Percentiles rank a stretch among this genome's conserved stretches.
Conservation (phyloP, 2,329 filamentous ascomycete species). For the Aureobasidium melanogenum region DNA sequence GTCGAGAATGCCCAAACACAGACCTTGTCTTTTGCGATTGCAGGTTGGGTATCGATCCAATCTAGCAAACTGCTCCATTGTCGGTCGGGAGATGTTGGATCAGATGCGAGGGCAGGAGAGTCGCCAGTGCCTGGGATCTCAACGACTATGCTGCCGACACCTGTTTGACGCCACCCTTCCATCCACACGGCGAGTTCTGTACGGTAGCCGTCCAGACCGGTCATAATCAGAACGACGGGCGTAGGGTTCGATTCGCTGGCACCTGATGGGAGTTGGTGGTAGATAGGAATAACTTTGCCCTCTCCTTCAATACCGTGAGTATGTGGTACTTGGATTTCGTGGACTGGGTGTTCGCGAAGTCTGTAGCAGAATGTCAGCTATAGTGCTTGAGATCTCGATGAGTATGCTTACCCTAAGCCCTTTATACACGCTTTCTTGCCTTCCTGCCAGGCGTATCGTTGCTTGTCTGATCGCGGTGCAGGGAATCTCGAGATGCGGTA, state of each 20-base stretch:
- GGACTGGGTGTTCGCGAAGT: conserved; percentile 46
- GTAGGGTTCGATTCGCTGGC: conserved; percentile 35
- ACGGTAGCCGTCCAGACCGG: conserved; percentile 50
- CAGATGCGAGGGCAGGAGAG: conserved; percentile 40
- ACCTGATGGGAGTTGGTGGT: conserved; percentile 51
- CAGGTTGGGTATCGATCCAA: conserved; percentile 41
- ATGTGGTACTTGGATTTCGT: conserved; percentile 56
- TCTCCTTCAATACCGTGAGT: conserved; percentile 42
- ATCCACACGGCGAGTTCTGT: conserved; percentile 47
- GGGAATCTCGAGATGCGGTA: conserved; percentile 68
- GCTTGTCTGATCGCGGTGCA: conserved; percentile 36
- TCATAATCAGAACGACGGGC: conserved; percentile 48
- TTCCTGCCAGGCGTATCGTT: conserved; percentile 55
- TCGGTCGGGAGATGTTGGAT: conserved; percentile 43
- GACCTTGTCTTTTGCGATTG: conserved; percentile 40
- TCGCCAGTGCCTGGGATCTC: conserved; percentile 53
- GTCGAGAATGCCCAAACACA: conserved; percentile 51
- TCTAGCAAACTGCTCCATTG: conserved; percentile 46
- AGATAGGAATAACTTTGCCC: conserved; percentile 51
- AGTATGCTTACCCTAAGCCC: conserved; percentile 31
- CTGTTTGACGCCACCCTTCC: conserved; percentile 40
- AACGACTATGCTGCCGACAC: conserved; percentile 42
- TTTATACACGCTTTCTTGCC: conserved; percentile 58
- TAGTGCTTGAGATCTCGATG: too few relatives aligned
- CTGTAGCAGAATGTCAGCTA: conserved; percentile 21